Percentiles rank a stretch among this genome's conserved stretches.
phyloP scores from a whole-genome alignment of 768 basidiomycete genomes.

The Porpolomopsis calyptriformis region DNA sequence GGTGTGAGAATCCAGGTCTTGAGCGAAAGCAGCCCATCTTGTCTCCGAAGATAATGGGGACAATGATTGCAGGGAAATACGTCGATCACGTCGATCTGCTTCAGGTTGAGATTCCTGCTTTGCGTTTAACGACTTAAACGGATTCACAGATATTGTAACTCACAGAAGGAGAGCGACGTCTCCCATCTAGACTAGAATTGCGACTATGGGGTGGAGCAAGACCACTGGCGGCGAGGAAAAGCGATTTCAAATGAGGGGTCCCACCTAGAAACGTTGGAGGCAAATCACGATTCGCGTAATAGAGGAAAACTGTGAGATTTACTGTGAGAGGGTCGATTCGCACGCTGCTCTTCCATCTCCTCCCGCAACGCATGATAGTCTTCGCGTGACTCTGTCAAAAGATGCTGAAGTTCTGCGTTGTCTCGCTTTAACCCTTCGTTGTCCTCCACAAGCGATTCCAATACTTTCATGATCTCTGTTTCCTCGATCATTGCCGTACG shows the following conservation, averaged over 20 bases:
- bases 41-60: constrained; percentile 26
- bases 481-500: constrained; percentile 36
- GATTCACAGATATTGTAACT: constrained; percentile 5
- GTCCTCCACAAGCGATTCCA: constrained; percentile 79
- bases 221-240: neutral
- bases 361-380: constrained; percentile 58
- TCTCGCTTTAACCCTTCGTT: constrained; percentile 77
- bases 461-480: constrained; percentile 51
- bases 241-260: constrained; percentile 16
- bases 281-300: neutral
- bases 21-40: constrained; percentile 19
- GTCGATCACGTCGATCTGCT: constrained; percentile 33
- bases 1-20: constrained; percentile 25
- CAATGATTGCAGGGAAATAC: constrained; percentile 32
- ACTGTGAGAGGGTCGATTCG: constrained; percentile 37
- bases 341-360: constrained; percentile 66
- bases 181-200: constrained; percentile 21
- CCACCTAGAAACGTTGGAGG: constrained; percentile 18
- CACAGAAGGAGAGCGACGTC: constrained; percentile 15
- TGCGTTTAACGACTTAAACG: neutral
- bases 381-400: constrained; percentile 69
- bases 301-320: constrained; percentile 8
- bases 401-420: constrained; percentile 64
- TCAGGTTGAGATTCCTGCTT: constrained; percentile 35
- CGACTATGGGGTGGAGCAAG: constrained; percentile 9